These are phyloP conservation scores for Termitomyces sp. DNA, from an alignment of 768 basidiomycete genomes.

Conservation along the genomic window DNA sequence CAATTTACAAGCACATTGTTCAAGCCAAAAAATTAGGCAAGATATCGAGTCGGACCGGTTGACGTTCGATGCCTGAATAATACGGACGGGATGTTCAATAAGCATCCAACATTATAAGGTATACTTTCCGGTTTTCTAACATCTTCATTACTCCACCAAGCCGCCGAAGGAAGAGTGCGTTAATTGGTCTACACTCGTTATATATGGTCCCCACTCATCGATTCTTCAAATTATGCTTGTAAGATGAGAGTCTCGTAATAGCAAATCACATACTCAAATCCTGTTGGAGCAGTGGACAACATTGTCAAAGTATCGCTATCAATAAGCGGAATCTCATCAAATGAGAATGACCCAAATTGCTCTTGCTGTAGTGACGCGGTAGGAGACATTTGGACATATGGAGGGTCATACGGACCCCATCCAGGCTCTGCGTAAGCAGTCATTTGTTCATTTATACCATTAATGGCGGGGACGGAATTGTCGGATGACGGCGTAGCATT, in stretches of 20 bases:
- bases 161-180: constrained; percentile 14
- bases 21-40: too few species aligned
- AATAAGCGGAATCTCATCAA: constrained; percentile 23
- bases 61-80: background rate
- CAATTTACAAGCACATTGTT: too few species aligned
- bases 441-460: background rate
- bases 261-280: constrained; percentile 46
- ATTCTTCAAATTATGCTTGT: constrained; percentile 18
- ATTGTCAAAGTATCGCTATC: constrained; percentile 50
- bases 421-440: background rate
- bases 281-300: constrained; percentile 58
- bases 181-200: constrained; percentile 30
- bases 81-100: background rate
- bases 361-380: background rate
- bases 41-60: too few species aligned
- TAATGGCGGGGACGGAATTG: background rate
- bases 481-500: background rate
- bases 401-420: background rate
- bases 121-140: background rate
- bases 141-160: background rate
- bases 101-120: background rate
- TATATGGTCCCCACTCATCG: constrained; percentile 38
- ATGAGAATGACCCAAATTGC: background rate
- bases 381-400: background rate
- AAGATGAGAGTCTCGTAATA: background rate